Conservation (phyloP, 371 early-diverging fungal genomes). For the Chytridiales sp. region DNA sequence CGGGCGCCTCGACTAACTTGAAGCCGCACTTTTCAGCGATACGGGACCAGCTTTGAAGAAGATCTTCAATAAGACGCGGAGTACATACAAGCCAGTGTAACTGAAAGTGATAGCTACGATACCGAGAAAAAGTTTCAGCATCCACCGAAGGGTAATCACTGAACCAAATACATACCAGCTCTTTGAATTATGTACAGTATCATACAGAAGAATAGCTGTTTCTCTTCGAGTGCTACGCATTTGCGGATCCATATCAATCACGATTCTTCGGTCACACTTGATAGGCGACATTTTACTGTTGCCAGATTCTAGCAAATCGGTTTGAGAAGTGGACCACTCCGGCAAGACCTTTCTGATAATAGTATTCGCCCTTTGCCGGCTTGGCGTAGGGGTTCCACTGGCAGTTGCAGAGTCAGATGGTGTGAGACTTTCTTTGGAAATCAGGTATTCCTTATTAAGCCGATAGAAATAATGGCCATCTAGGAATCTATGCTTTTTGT, state of each 20-base stretch:
- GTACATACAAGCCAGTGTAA: conserved; percentile 96
- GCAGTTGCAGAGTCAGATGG: no score
- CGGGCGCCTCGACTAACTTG: conserved; percentile 87
- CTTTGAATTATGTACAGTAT: conserved; percentile 82
- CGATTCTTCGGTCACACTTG: conserved; percentile 61
- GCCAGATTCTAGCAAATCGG: no score
- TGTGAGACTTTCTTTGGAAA: no score
- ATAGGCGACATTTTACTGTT: conserved; percentile 11
- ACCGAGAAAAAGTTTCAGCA: neutral
- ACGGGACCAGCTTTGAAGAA: conserved; percentile 79
- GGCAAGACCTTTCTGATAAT: no score
- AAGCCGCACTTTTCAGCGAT: conserved; percentile 87
- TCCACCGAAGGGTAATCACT: neutral
- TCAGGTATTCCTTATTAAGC: conserved; percentile 38
- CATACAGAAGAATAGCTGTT: conserved; percentile 84
- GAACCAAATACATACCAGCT: conserved; percentile 49
- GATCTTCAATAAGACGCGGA: conserved; percentile 83
- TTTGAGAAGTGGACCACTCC: neutral
- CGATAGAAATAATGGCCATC: conserved; percentile 94
- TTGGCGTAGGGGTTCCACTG: no score
- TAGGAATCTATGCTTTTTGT: conserved; percentile 69
- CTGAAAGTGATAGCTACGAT: conserved; percentile 88
- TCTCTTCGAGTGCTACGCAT: conserved; percentile 76
- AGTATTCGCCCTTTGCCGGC: no score
- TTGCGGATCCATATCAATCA: conserved; percentile 77